phyloP scores from a whole-genome alignment of 1,139 yeast genomes.

The Arxiozyma slooffiae region DNA sequence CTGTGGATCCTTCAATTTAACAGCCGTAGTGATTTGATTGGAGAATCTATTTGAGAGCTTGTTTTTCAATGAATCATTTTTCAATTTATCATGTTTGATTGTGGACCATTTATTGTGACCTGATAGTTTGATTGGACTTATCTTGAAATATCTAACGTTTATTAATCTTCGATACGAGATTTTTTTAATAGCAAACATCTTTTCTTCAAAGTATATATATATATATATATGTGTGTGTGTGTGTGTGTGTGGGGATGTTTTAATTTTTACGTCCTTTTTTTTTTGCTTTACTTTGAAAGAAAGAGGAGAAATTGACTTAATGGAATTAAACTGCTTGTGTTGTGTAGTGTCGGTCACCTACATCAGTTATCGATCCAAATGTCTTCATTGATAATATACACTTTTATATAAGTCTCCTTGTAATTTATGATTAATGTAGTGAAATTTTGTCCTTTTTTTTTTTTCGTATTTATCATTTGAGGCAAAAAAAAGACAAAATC shows the following conservation, averaged over 20 bases:
- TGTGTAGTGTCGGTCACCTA: not conserved
- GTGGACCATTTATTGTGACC: conserved; percentile 94
- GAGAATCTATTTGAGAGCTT: conserved; percentile 65
- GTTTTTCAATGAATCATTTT: conserved; percentile 74
- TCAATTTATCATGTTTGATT: conserved; percentile 87
- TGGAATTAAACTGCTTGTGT: not conserved
- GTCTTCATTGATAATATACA: no score
- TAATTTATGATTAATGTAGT: not conserved
- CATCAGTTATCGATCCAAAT: not conserved
- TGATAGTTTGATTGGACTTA: conserved; percentile 6
- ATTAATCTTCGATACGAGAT: not conserved
- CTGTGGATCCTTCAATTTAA: conserved; percentile 49
- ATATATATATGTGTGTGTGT: not conserved
- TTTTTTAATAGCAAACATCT: not conserved
- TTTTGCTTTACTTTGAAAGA: no score
- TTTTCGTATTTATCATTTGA: no score
- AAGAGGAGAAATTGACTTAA: not conserved
- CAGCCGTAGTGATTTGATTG: conserved; percentile 63
- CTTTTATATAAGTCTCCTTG: no score
- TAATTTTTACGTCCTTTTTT: no score
- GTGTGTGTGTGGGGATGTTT: no score
- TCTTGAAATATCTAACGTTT: not conserved
- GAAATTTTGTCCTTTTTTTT: not conserved
- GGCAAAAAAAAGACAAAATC: no score
- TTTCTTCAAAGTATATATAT: not conserved